Conservation (phyloP, 805 yeast species). For the Sungouiozyma intestinalis region DNA sequence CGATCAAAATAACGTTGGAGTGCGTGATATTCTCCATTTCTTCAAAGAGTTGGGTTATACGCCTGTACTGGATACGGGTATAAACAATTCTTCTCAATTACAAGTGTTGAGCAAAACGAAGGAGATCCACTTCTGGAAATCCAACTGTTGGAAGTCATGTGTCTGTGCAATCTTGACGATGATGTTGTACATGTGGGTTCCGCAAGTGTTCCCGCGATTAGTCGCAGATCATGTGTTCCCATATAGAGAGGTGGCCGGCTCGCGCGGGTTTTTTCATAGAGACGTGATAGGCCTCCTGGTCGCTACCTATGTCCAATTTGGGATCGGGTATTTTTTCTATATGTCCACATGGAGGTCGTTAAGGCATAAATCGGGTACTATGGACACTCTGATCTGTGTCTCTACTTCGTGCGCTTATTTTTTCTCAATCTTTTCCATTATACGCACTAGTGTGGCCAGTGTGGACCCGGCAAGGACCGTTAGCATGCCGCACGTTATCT, state of each 20-base stretch:
- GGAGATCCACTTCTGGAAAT: constrained; percentile 66
- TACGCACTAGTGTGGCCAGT: constrained; percentile 38
- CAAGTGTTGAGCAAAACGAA: constrained; percentile 54
- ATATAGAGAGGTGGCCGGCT: constrained; percentile 10
- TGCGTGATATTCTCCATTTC: constrained; percentile 47
- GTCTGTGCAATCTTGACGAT: constrained; percentile 56
- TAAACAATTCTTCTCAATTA: constrained; percentile 61
- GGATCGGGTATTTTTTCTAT: constrained; percentile 59
- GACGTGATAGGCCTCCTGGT: constrained; percentile 54
- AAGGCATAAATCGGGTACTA: constrained; percentile 63
- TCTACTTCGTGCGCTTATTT: constrained; percentile 72
- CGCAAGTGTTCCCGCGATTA: constrained; percentile 27
- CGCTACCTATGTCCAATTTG: constrained; percentile 51
- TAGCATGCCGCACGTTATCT: constrained; percentile 66
- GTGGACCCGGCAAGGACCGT: too few relatives aligned
- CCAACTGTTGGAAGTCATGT: constrained; percentile 41
- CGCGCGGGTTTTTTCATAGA: constrained; percentile 22
- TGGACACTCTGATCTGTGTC: constrained; percentile 83
- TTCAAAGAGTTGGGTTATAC: constrained; percentile 42
- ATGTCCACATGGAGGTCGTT: constrained; percentile 55
- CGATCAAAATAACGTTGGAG: constrained; percentile 44
- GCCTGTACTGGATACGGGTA: constrained; percentile 35
- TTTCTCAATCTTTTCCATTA: constrained; percentile 60
- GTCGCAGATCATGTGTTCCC: constrained; percentile 28
- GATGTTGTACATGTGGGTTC: constrained; percentile 37